Conservation (phyloP, 2,329 filamentous ascomycete species). For the Microdochium bolleyi region DNA sequence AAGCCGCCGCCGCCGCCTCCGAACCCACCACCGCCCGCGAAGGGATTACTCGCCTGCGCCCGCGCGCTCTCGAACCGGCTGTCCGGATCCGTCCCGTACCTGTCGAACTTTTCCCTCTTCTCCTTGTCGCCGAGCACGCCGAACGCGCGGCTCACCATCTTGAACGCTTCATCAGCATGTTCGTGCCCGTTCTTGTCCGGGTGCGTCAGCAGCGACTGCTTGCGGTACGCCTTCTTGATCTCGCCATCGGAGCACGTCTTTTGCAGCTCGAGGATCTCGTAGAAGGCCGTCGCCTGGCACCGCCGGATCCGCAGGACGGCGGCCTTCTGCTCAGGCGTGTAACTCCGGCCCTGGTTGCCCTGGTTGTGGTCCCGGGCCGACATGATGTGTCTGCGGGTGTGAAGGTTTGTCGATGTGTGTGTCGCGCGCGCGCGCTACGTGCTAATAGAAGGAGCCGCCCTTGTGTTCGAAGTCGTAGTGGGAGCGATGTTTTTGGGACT, state of each 20-base stretch:
- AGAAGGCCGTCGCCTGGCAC: conserved; percentile 83
- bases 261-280: conserved; percentile 82
- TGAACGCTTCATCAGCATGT: conserved; percentile 95
- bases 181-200: conserved; percentile 98
- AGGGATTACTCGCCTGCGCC: conserved; percentile 45
- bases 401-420: conserved; percentile 2
- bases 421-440: neutral
- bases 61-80: conserved; percentile 66
- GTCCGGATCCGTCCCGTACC: conserved; percentile 87
- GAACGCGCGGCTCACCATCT: conserved; percentile 93
- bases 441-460: no score
- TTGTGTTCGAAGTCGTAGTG: no score
- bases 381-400: conserved; percentile 41
- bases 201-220: conserved; percentile 88
- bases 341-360: conserved; percentile 68
- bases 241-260: conserved; percentile 67
- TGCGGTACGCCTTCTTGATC: conserved; percentile 97
- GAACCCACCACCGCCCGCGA: conserved; percentile 42
- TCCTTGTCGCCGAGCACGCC: conserved; percentile 88
- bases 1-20: conserved; percentile 26
- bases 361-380: conserved; percentile 63
- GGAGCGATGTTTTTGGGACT: no score
- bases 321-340: conserved; percentile 82
- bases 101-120: conserved; percentile 83
- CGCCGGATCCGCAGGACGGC: conserved; percentile 82